A percentile compares a stretch with the other conserved stretches of the same genome.
Conservation (phyloP, 202 grass and related monocot genomes). For the Setaria viridis region DNA sequence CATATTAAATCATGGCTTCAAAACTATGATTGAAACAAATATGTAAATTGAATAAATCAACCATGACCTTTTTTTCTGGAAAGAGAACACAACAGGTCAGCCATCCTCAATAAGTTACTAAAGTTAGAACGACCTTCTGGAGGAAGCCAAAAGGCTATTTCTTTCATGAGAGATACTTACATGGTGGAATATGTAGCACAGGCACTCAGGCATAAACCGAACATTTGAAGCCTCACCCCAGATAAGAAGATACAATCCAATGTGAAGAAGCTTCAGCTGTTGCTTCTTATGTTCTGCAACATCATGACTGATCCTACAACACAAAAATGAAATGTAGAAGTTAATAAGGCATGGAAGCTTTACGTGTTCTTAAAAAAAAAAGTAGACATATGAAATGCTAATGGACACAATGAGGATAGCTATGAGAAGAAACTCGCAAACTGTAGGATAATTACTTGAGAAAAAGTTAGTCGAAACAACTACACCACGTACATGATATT, state of each 20-base stretch:
- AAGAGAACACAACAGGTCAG: constrained; percentile 29
- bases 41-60: constrained; percentile 20
- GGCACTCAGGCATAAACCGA: constrained; percentile 98
- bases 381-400: constrained; percentile 35
- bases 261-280: constrained; percentile 83
- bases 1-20: constrained; percentile 22
- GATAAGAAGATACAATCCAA: constrained; percentile 95
- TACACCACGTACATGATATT: constrained; percentile 51
- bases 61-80: neutral
- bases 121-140: constrained; percentile 4
- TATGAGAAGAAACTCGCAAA: constrained; percentile 24
- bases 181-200: constrained; percentile 93
- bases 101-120: constrained; percentile 13
- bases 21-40: neutral
- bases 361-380: neutral
- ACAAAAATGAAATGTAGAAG: constrained; percentile 34
- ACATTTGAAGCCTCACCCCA: constrained; percentile 97
- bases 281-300: constrained; percentile 49
- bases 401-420: neutral
- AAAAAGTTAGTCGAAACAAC: constrained; percentile 1
- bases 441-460: neutral
- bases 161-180: constrained; percentile 57
- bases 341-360: neutral
- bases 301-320: constrained; percentile 45
- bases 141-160: constrained; percentile 17